Evolutionary conservation across 2,329 filamentous ascomycete species (phyloP).

Genomic region (Scytalidium sp.): DNA sequence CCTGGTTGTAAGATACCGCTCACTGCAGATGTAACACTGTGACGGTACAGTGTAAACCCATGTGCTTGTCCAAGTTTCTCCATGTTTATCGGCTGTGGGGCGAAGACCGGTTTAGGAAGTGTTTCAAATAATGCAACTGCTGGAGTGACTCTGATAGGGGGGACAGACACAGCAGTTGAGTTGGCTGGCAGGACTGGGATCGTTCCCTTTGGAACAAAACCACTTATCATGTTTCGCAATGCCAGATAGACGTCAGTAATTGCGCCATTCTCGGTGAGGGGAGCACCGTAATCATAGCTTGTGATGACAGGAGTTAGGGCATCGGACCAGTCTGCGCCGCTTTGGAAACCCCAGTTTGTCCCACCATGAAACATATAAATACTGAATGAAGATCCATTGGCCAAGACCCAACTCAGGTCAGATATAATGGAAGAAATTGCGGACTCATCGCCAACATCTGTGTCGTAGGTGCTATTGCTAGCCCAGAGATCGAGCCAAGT

Average conservation of each 20-base stretch:
- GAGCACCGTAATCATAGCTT: slow-evolving; percentile 49
- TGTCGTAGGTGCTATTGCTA: slow-evolving; percentile 32
- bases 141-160: slow-evolving; percentile 35
- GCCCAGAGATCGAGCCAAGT: slow-evolving; percentile 43
- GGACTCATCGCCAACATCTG: slow-evolving; percentile 24
- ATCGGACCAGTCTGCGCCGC: slow-evolving; percentile 42
- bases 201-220: slow-evolving; percentile 31
- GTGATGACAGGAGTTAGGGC: slow-evolving; percentile 38
- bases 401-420: slow-evolving; percentile 36
- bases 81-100: slow-evolving; percentile 37
- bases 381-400: slow-evolving; percentile 40
- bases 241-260: slow-evolving; percentile 40
- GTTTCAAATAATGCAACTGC: slow-evolving; percentile 35
- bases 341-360: slow-evolving; percentile 47
- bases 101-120: slow-evolving; percentile 20
- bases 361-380: slow-evolving; percentile 53
- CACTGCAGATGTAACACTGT: slow-evolving; percentile 23
- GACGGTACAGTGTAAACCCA: slow-evolving; percentile 42
- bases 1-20: slow-evolving; percentile 37
- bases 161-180: slow-evolving; percentile 30
- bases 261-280: slow-evolving; percentile 47
- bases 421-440: slow-evolving; percentile 23
- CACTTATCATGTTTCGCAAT: slow-evolving; percentile 35
- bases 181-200: slow-evolving; percentile 34
- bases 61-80: slow-evolving; percentile 42